A percentile compares a stretch with the other conserved stretches of the same genome.
Evolutionary conservation across 2,329 filamentous ascomycete genomes (phyloP).

Genomic region (Pezicula radicicola): DNA sequence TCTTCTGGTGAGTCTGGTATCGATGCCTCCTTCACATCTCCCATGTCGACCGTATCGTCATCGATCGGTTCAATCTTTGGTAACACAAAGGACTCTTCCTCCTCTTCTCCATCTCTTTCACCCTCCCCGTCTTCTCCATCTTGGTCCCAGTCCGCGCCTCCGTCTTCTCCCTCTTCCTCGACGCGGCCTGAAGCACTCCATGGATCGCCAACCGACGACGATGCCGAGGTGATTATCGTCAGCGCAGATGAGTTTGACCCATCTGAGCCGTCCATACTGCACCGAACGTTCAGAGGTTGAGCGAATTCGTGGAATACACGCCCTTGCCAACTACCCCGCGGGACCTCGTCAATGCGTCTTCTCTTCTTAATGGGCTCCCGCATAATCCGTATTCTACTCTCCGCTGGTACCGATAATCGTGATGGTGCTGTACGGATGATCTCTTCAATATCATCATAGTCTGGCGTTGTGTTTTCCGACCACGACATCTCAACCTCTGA

Average conservation of each 20-base stretch:
- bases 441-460: conserved; percentile 21
- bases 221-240: conserved; percentile 23
- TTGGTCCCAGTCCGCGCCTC: conserved; percentile 44
- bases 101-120: conserved; percentile 36
- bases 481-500: conserved; percentile 14
- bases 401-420: conserved; percentile 5
- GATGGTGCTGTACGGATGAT: conserved; percentile 11
- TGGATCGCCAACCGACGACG: conserved; percentile 22
- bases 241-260: conserved; percentile 20
- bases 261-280: conserved; percentile 26
- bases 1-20: conserved; percentile 12
- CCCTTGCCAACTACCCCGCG: not conserved
- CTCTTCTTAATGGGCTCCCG: conserved; percentile 14
- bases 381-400: conserved; percentile 7
- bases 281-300: conserved; percentile 3
- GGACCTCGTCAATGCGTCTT: conserved; percentile 10
- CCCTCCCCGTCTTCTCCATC: conserved; percentile 33
- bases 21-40: conserved; percentile 39
- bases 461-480: conserved; percentile 17
- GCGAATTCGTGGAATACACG: conserved; percentile 7
- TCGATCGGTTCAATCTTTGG: conserved; percentile 57
- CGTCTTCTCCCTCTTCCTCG: conserved; percentile 32
- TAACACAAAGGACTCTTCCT: conserved; percentile 34
- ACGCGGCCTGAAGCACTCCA: conserved; percentile 24
- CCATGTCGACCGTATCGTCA: conserved; percentile 51